Evolutionary conservation across 2,329 filamentous ascomycete species (phyloP).

Genomic region (Periconia digitata): DNA sequence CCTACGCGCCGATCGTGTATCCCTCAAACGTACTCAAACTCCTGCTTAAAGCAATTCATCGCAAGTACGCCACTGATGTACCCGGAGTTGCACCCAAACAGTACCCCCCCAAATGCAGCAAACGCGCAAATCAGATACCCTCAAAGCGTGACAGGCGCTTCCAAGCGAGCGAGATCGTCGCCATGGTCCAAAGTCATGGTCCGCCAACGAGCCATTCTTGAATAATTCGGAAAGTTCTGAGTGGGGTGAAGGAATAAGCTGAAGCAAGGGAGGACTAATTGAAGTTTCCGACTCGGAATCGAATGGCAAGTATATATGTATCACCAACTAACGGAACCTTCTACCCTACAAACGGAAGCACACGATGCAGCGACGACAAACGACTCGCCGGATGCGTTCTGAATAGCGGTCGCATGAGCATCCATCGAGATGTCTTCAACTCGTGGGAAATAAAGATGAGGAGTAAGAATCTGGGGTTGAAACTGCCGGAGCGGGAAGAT

Average conservation of each 20-base stretch:
- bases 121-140: constrained; percentile 51
- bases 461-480: not conserved
- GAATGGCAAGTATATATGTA: not conserved
- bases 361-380: not conserved
- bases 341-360: not conserved
- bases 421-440: not conserved
- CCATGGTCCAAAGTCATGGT: constrained; percentile 20
- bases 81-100: constrained; percentile 78
- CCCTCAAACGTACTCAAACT: too few relatives aligned
- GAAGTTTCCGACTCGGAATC: not conserved
- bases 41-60: constrained; percentile 41
- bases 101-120: constrained; percentile 60
- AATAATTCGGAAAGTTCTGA: not conserved
- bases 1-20: too few relatives aligned
- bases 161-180: constrained; percentile 58
- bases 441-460: not conserved
- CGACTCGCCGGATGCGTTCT: not conserved
- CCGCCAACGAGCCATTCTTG: constrained; percentile 27
- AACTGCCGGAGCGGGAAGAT: not conserved
- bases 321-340: not conserved
- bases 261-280: not conserved
- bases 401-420: not conserved
- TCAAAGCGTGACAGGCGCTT: constrained; percentile 52
- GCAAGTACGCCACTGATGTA: constrained; percentile 70
- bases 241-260: not conserved